Conservation (phyloP, 2,329 filamentous ascomycete genomes). For the Xylariaceae sp. region DNA sequence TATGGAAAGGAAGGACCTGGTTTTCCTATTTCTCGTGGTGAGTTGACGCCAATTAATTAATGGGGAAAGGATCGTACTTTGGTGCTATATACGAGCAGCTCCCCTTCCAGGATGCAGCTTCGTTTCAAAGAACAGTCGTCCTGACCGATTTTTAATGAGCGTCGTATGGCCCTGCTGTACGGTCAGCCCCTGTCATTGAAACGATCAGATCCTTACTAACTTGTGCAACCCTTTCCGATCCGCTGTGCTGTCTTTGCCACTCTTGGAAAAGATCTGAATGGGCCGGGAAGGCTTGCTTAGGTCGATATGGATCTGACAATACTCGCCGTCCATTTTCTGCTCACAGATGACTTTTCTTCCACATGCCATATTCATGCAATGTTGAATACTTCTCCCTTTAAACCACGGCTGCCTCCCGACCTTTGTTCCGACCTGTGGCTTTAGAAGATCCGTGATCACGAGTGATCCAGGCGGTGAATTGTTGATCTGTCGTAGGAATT, state of each 20-base stretch:
- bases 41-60: neutral
- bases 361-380: constrained; percentile 64
- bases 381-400: constrained; percentile 67
- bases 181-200: constrained; percentile 1
- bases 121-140: constrained; percentile 54
- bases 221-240: constrained; percentile 61
- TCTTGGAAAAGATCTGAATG: constrained; percentile 87
- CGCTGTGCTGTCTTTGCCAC: constrained; percentile 79
- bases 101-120: constrained; percentile 77
- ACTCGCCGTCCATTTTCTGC: constrained; percentile 83
- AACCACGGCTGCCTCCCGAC: constrained; percentile 61
- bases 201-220: constrained; percentile 32
- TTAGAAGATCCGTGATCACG: constrained; percentile 34
- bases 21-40: constrained; percentile 38
- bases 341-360: constrained; percentile 67
- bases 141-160: constrained; percentile 60
- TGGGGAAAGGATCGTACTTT: constrained; percentile 34
- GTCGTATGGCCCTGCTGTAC: constrained; percentile 48
- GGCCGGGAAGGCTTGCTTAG: constrained; percentile 48
- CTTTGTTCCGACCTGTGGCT: constrained; percentile 57
- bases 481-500: constrained; percentile 43
- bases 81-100: constrained; percentile 75
- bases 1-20: constrained; percentile 71
- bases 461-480: constrained; percentile 20
- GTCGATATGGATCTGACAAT: constrained; percentile 83